Evolutionary conservation across 495 filamentous ascomycete genomes (phyloP).

Genomic region (Penicillium lagena): DNA sequence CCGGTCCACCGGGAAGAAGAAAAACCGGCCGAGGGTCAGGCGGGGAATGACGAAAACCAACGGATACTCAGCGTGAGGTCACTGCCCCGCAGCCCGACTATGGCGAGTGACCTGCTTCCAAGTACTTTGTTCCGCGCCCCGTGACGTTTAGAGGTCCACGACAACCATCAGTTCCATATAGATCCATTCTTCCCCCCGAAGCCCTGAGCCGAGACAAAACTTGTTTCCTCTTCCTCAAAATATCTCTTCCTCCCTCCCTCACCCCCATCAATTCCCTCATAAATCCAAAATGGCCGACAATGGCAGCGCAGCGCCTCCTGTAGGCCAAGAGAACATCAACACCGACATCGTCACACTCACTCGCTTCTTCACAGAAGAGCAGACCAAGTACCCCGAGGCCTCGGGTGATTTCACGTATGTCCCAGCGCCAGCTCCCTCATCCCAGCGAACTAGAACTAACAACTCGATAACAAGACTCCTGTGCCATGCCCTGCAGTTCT

Average conservation of each 20-base stretch:
- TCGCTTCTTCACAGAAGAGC: conserved; percentile 91
- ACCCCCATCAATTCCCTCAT: background rate
- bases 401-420: conserved; percentile 93
- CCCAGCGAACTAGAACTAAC: background rate
- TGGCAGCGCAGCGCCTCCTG: conserved; percentile 27
- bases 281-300: conserved; percentile 30
- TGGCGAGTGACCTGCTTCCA: background rate
- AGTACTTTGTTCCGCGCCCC: background rate
- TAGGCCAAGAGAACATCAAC: conserved; percentile 74
- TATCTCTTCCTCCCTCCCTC: background rate
- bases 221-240: background rate
- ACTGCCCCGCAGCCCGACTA: background rate
- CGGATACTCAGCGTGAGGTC: background rate
- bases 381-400: conserved; percentile 85
- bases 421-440: background rate
- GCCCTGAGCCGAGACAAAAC: background rate
- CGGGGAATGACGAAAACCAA: background rate
- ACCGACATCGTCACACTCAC: conserved; percentile 94
- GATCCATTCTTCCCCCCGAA: background rate
- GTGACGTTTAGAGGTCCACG: background rate
- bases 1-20: background rate
- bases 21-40: background rate
- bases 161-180: background rate
- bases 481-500: conserved; percentile 96
- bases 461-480: conserved; percentile 54